Evolutionary conservation across 2,329 filamentous ascomycete genomes (phyloP).

Genomic region (Calonectria leucothoes): DNA sequence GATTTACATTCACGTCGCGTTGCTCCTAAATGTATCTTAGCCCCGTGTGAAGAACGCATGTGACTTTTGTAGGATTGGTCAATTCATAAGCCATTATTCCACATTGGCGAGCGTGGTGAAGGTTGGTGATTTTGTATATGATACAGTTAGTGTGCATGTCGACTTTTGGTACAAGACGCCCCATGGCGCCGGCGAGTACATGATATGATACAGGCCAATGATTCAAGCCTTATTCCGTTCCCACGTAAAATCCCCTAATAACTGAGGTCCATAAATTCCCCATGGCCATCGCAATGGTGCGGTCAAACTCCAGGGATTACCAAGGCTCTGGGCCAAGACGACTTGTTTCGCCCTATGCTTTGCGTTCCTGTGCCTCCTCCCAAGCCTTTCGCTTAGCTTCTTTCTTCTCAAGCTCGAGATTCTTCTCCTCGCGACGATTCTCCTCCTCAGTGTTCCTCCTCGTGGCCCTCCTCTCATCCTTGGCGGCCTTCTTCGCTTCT

Average conservation of each 20-base stretch:
- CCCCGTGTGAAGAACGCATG: constrained; percentile 8
- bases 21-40: constrained; percentile 30
- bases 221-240: constrained; percentile 3
- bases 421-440: constrained; percentile 42
- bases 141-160: constrained; percentile 28
- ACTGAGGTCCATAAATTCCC: no score
- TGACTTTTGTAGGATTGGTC: not conserved
- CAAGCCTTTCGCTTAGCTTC: constrained; percentile 37
- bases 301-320: not conserved
- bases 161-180: constrained; percentile 27
- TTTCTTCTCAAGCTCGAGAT: constrained; percentile 36
- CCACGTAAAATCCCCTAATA: not conserved
- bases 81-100: not conserved
- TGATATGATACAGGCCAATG: constrained; percentile 36
- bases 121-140: constrained; percentile 32
- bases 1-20: constrained; percentile 1
- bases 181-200: constrained; percentile 3
- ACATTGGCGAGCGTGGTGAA: not conserved
- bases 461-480: constrained; percentile 64
- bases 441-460: constrained; percentile 42
- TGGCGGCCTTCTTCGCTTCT: constrained; percentile 65
- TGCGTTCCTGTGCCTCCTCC: constrained; percentile 35
- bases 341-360: constrained; percentile 27
- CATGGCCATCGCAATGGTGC: not conserved
- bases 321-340: constrained; percentile 23